Evolutionary conservation across 805 yeast species (phyloP).

Genomic region (Wickerhamomyces chambardii): DNA sequence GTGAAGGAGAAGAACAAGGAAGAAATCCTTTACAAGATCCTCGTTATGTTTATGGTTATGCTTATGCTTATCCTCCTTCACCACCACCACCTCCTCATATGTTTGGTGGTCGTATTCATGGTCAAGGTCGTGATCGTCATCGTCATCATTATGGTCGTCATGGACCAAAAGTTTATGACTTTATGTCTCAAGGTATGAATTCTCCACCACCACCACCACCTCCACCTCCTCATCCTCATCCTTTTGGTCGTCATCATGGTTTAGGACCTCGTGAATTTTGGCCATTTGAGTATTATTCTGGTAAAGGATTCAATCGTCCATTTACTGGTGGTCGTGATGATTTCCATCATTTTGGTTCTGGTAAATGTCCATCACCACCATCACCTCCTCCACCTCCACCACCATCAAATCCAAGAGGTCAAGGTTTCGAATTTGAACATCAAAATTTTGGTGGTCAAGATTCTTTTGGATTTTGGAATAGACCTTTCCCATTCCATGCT

Average conservation of each 20-base stretch:
- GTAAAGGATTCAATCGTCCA: no score
- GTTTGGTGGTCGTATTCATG: neutral
- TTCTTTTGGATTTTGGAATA: no score
- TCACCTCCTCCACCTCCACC: neutral
- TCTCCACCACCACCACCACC: neutral
- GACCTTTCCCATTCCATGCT: no score
- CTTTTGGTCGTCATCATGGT: no score
- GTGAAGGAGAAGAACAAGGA: neutral
- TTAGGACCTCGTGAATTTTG: no score
- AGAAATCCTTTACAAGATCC: neutral
- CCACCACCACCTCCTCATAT: neutral
- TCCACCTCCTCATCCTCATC: neutral
- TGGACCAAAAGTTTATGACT: neutral
- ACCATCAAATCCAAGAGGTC: neutral
- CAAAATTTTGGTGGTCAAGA: no score
- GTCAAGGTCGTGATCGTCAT: neutral
- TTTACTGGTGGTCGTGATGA: neutral
- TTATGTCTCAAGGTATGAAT: no score
- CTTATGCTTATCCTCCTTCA: no score
- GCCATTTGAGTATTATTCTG: no score
- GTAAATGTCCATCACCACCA: neutral
- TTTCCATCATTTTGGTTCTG: neutral
- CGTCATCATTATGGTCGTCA: neutral
- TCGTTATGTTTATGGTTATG: no score
- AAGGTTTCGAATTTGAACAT: no score